A percentile compares a stretch with the other conserved stretches of the same genome.
Conservation (phyloP, 2,329 filamentous ascomycete genomes). For the Zymoseptoria crescenta region DNA sequence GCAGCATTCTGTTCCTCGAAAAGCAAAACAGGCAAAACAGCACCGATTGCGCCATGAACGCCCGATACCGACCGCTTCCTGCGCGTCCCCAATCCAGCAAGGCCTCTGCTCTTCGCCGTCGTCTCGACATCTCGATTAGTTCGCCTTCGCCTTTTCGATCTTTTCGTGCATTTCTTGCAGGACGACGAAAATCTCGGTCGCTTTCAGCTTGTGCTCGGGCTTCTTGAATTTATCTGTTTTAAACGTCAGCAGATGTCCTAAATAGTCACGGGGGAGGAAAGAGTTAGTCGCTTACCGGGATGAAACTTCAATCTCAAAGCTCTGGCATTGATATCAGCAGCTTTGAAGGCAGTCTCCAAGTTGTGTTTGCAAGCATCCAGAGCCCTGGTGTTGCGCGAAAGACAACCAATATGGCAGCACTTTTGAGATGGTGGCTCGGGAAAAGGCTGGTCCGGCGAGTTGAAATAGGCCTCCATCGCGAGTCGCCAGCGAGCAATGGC, state of each 20-base stretch:
- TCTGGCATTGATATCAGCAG: too few relatives aligned
- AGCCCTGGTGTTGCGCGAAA: too few relatives aligned
- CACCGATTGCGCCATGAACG: background rate
- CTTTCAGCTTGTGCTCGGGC: background rate
- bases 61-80: background rate
- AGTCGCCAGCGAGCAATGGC: background rate
- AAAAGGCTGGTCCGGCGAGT: background rate
- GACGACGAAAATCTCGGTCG: slow-evolving; percentile 1
- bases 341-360: too few relatives aligned
- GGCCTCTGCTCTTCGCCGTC: slow-evolving; percentile 47
- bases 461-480: background rate
- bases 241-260: too few relatives aligned
- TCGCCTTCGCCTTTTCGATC: background rate
- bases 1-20: background rate
- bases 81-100: slow-evolving; percentile 45
- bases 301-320: too few relatives aligned
- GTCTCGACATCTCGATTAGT: slow-evolving; percentile 31
- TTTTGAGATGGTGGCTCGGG: background rate
- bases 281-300: too few relatives aligned
- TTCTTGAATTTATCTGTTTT: slow-evolving; percentile 1
- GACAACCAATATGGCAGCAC: background rate
- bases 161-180: background rate
- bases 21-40: background rate
- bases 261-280: too few relatives aligned
- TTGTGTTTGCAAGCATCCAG: too few relatives aligned